Conservation (phyloP, 305 asterid genomes). For the Solanum hybrid region DNA sequence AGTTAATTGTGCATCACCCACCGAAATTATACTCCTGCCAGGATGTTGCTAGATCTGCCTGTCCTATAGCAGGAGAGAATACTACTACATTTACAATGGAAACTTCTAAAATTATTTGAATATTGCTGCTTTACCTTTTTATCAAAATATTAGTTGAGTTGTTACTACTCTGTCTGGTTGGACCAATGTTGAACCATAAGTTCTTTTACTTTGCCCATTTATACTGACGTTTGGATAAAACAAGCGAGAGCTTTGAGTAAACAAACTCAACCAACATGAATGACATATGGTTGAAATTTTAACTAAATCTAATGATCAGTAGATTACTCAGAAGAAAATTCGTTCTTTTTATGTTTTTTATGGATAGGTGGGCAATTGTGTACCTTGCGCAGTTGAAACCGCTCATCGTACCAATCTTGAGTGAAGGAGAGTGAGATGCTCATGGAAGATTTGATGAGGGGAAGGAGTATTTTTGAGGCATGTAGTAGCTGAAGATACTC, state of each 20-base stretch:
- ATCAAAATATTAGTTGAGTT: background rate
- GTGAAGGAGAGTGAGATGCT: slow-evolving; percentile 9
- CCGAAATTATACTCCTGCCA: background rate
- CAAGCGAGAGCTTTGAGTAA: background rate
- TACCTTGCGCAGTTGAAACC: slow-evolving; percentile 16
- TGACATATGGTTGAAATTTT: background rate
- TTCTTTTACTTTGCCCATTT: background rate
- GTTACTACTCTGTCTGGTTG: background rate
- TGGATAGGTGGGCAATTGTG: slow-evolving; percentile 13
- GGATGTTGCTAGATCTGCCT: background rate
- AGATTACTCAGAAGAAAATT: background rate
- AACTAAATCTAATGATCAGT: background rate
- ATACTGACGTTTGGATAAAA: background rate
- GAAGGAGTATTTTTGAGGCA: background rate
- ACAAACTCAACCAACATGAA: background rate
- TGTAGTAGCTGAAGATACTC: background rate
- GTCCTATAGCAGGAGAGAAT: background rate
- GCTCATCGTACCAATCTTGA: slow-evolving; percentile 10
- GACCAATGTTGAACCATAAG: too few relatives aligned
- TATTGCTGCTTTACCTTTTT: background rate
- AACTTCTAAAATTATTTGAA: background rate
- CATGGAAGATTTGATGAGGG: background rate
- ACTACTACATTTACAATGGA: background rate
- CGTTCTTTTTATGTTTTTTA: background rate
- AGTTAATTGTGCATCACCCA: background rate